Base-by-base conservation (phyloP, 805 yeast genomes). In the Candida parachauliodes region DNA sequence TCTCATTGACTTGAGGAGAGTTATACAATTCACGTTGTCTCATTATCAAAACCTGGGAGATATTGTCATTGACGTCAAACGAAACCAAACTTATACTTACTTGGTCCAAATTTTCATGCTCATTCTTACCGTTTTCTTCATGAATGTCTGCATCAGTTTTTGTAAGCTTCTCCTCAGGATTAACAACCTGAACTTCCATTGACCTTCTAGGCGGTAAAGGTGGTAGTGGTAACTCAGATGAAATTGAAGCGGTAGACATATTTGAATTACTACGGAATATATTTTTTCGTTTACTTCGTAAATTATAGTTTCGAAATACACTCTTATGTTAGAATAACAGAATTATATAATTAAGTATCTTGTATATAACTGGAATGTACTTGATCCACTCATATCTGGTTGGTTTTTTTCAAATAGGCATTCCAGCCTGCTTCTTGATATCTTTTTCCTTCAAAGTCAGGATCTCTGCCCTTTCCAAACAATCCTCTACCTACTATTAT, bases 401-500 rank as follows among this genome's bases (percentile, higher is more conserved):
- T 44, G 12, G 49, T 42, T 40, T 70, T 69, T 35, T 70, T 68
- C 51, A 73, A 55, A 55, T 91, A 93, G 5, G 98, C 96, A 19
- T 76, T 73, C 99, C 99, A 93, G 4, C 98, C 98, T 11, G 98
- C 98, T 40, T 76, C 74, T 62, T 83, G 79, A 62, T 93, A 93
- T 54, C 99, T 76, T 53, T 80, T 76, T 29, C 96, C 94, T 63
- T 93, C 96, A 10, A 68, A 83, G 1, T 70, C 70, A 5, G 97
- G 95, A 57, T 91, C 95, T 65, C 98, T 81, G 15, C 95, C 96
- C 53, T 88, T 85, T 10, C 93, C 98, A 58, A 85, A 88, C 39
- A 93, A 70, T 0, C 99, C 99, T 63, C 99, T 79, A 8, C 99
- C 99, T n/a, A 93, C 99, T 58, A 93, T 93, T 42, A 93, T 89